Conservation (phyloP, 116 monocot species). For the Phalaenopsis hybrid region DNA sequence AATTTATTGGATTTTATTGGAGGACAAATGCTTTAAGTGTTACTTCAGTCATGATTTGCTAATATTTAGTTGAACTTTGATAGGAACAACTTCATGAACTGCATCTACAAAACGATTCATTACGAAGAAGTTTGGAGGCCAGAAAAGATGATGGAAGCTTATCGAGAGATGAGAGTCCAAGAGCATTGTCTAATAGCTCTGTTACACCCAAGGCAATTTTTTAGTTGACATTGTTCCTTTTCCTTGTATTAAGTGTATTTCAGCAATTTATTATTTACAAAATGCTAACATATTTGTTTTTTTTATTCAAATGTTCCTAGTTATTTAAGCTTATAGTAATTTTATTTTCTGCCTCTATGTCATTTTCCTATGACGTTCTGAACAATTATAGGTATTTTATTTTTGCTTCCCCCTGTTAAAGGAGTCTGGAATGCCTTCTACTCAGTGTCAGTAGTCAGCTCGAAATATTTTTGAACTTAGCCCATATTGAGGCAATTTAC, state of each 20-base stretch:
- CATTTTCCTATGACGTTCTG: neutral
- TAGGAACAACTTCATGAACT: constrained; percentile 77
- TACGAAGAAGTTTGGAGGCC: constrained; percentile 57
- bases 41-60: neutral
- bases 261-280: neutral
- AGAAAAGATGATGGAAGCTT: constrained; percentile 21
- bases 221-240: neutral
- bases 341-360: neutral
- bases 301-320: neutral
- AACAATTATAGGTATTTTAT: too few species aligned
- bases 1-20: constrained; percentile 4
- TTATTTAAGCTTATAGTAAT: neutral
- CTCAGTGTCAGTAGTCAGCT: too few species aligned
- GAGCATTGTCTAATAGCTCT: constrained; percentile 26
- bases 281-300: neutral
- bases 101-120: constrained; percentile 60
- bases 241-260: neutral
- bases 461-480: too few species aligned
- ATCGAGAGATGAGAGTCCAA: constrained; percentile 25
- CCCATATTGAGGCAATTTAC: too few species aligned
- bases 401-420: too few species aligned
- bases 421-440: too few species aligned
- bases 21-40: neutral
- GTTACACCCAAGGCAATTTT: constrained; percentile 21
- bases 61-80: constrained; percentile 1